phyloP scores from a whole-genome alignment of 1,139 yeast genomes.

The Yamadazyma dushanensis region DNA sequence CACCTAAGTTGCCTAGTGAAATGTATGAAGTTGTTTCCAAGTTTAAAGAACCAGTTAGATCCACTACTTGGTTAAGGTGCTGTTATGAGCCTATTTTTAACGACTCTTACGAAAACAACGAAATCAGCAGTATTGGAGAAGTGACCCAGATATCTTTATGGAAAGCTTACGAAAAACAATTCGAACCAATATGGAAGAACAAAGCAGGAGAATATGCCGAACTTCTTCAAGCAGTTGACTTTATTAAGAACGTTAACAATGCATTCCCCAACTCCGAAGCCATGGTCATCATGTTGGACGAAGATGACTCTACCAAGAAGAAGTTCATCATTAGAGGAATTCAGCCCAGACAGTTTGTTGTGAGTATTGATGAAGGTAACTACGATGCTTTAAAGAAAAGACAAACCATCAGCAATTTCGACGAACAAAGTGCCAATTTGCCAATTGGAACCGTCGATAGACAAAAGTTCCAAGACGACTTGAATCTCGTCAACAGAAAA shows the following conservation, averaged over 20 bases:
- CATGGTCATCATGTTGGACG: conserved; percentile 71
- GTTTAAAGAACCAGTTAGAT: conserved; percentile 84
- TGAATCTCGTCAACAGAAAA: conserved; percentile 14
- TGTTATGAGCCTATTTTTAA: conserved; percentile 67
- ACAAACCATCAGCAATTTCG: conserved; percentile 15
- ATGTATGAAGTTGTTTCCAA: conserved; percentile 60
- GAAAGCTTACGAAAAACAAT: conserved; percentile 92
- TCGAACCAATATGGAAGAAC: conserved; percentile 44
- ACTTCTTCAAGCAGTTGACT: conserved; percentile 91
- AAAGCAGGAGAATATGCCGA: conserved; percentile 50
- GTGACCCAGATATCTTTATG: conserved; percentile 95
- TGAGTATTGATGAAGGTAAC: conserved; percentile 44
- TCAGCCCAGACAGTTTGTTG: conserved; percentile 47
- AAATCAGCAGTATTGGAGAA: conserved; percentile 52
- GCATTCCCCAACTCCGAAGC: conserved; percentile 94
- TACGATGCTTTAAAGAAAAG: conserved; percentile 43
- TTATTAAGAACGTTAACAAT: conserved; percentile 87
- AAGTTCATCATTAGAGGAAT: conserved; percentile 92
- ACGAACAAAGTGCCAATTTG: conserved; percentile 20
- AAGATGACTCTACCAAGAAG: conserved; percentile 52
- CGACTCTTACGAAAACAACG: conserved; percentile 23
- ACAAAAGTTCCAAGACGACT: conserved; percentile 32
- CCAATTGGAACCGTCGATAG: conserved; percentile 42
- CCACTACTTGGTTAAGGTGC: conserved; percentile 93
- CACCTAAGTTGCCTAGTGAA: conserved; percentile 63